Base-by-base conservation (phyloP, 257 asterid genomes). In the Solanum rostratum region DNA sequence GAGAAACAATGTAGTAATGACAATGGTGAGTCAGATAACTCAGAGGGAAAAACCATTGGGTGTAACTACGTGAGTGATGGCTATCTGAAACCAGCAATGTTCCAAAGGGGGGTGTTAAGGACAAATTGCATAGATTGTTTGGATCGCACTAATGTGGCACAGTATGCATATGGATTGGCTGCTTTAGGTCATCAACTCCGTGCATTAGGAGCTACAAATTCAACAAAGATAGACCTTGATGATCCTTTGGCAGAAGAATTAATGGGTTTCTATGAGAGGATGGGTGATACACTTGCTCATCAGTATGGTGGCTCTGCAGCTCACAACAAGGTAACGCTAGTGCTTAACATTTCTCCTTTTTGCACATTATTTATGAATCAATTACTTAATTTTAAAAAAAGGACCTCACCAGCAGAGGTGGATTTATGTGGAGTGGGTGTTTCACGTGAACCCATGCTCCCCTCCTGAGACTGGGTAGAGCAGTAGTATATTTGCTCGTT, bases 251-350 rank as follows among this genome's bases (percentile, higher is more conserved):
- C 99, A 78, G 98, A 92, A 68, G 97, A 93, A 86, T 87, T 96
- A 84, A 96, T 96, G 99, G 90, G 93, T 20, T 90, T 92, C 86
- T 97, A 97, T 88, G 99, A 97, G 91, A 95, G 89, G 86, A 97
- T 97, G 99, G 99, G 99, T 68, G 99, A 97, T 87, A 97, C 99
- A 85, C 98, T 97, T 88, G 98, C 99, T 43, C 98, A 94, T 88
- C 99, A 97, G 41, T 97, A 97, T 84, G 99, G 98, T 85, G 99
- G 99, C 73, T 97, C 99, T 41, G 99, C 99, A 87, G 99, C 99
- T 85, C 99, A 97, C 92, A 97, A 97, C 89, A 97, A 97, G 97
- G 99, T 92, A 86, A 88, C 86, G 14, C 85, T 78, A 50, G 82
- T 49, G 29, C 82, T 78, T 29, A 78, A 20, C 46, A 27, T 27